phyloP scores from a whole-genome alignment of 2,329 filamentous ascomycete species.

The Cladophialophora psammophila region DNA sequence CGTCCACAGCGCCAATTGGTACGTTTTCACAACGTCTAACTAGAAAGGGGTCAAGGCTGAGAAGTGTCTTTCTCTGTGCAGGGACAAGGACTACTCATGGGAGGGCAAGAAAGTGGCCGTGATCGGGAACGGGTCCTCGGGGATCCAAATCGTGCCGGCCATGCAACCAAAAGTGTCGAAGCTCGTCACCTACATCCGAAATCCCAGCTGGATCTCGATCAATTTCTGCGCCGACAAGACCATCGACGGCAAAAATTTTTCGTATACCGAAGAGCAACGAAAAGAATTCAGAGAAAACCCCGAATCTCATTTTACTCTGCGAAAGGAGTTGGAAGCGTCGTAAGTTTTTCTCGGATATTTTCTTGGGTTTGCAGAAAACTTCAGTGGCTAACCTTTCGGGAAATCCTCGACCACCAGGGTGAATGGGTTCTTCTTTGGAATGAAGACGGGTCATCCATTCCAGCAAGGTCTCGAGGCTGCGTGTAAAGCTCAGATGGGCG shows the following conservation, averaged over 20 bases:
- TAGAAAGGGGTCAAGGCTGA: constrained; percentile 32
- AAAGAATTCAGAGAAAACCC: constrained; percentile 22
- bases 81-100: constrained; percentile 60
- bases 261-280: constrained; percentile 36
- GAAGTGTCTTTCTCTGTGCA: constrained; percentile 4
- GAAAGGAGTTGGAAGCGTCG: constrained; percentile 45
- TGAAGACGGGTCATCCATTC: constrained; percentile 16
- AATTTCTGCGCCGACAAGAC: constrained; percentile 32
- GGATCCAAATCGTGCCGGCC: constrained; percentile 46
- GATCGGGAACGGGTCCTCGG: constrained; percentile 41
- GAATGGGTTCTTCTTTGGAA: constrained; percentile 28
- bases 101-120: constrained; percentile 42
- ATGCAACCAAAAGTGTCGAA: constrained; percentile 44
- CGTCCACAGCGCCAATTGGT: constrained; percentile 46
- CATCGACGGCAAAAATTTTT: constrained; percentile 26
- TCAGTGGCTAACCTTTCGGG: constrained; percentile 31
- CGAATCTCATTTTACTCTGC: constrained; percentile 42
- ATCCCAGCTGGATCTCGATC: constrained; percentile 33
- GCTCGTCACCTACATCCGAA: constrained; percentile 34
- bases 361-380: constrained; percentile 40
- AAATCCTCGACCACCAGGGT: constrained; percentile 32
- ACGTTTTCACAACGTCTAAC: constrained; percentile 45
- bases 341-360: constrained; percentile 19
- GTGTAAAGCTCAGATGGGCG: constrained; percentile 35
- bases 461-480: constrained; percentile 20